These are phyloP conservation scores for Termitomyces titanicus DNA, from an alignment of 768 basidiomycete species.

Conservation along the genomic window DNA sequence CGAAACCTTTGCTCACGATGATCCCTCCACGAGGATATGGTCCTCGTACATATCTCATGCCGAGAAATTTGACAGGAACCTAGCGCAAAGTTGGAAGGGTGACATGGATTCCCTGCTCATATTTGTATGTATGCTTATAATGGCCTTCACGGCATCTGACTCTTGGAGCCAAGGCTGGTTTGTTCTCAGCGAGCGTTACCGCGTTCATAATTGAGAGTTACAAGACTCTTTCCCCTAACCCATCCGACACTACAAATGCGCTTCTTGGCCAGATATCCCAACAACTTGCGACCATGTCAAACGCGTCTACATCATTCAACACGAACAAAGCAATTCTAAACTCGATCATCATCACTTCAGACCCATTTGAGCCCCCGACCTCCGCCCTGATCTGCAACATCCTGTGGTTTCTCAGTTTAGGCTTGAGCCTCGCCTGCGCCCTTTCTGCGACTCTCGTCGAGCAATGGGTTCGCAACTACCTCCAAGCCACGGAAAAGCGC, in stretches of 20 bases:
- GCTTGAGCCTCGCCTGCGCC: conserved; percentile 37
- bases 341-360: not conserved
- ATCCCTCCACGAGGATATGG: not conserved
- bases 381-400: conserved; percentile 32
- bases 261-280: not conserved
- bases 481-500: not conserved
- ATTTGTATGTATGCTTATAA: not conserved
- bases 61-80: not conserved
- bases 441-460: conserved; percentile 40
- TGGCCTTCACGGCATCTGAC: not conserved
- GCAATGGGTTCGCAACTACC: conserved; percentile 28
- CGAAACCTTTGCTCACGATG: not conserved
- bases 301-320: too few species aligned
- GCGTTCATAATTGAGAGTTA: not conserved
- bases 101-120: not conserved
- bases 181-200: not conserved
- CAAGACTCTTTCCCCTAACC: not conserved
- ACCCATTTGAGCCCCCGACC: not conserved
- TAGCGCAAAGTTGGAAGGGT: not conserved
- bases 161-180: not conserved
- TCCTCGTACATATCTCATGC: not conserved
- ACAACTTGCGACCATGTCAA: not conserved
- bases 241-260: not conserved
- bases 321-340: not conserved
- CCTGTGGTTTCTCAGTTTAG: conserved; percentile 23